Percentiles rank a stretch among this genome's conserved stretches.
phyloP scores from a whole-genome alignment of 768 basidiomycete species.

The Trametes cubensis region DNA sequence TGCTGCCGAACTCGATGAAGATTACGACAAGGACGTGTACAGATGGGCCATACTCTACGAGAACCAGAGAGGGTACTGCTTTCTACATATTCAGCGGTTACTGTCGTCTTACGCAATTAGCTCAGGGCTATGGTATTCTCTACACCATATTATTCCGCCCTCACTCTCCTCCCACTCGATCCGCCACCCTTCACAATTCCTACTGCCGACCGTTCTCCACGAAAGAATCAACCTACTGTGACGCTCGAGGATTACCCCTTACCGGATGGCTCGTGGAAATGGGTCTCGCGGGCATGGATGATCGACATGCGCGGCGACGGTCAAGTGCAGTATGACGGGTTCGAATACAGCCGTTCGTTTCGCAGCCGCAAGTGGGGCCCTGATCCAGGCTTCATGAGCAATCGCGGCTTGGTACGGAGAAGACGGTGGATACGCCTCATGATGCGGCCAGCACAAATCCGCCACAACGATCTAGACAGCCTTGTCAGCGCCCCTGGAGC shows the following conservation, averaged over 20 bases:
- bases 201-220: constrained; percentile 34
- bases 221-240: constrained; percentile 53
- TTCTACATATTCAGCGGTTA: constrained; percentile 14
- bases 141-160: constrained; percentile 68
- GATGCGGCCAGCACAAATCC: constrained; percentile 60
- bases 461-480: constrained; percentile 9
- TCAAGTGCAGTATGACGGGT: constrained; percentile 80
- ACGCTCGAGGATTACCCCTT: constrained; percentile 67
- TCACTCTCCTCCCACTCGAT: constrained; percentile 70
- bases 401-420: constrained; percentile 76
- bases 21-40: constrained; percentile 52
- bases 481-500: background rate
- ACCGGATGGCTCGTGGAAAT: constrained; percentile 79
- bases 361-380: constrained; percentile 68
- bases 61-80: constrained; percentile 75
- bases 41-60: constrained; percentile 82
- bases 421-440: constrained; percentile 85
- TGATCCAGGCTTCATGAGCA: constrained; percentile 56
- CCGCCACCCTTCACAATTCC: constrained; percentile 76
- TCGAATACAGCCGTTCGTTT: constrained; percentile 85
- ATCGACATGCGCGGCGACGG: constrained; percentile 85
- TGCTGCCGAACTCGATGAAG: constrained; percentile 21
- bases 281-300: constrained; percentile 84
- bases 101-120: background rate
- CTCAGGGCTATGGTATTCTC: constrained; percentile 68